phyloP scores from a whole-genome alignment of 352 stramenopile genomes.

The Thalassiosira hispida region DNA sequence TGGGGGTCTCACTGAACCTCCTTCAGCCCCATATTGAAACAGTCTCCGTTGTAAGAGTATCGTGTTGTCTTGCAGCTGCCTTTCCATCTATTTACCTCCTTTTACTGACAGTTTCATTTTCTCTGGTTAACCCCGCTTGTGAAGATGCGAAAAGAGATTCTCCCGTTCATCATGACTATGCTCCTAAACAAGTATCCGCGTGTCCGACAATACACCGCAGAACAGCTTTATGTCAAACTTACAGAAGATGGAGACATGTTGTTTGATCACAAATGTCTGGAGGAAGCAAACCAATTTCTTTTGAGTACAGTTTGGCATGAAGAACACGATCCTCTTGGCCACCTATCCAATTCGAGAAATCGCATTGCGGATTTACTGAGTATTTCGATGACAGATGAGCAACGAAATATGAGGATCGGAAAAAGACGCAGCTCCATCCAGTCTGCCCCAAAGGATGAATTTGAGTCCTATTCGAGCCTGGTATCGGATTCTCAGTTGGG shows the following conservation, averaged over 20 bases:
- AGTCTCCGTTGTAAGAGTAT: constrained; percentile 42
- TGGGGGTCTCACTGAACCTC: constrained; percentile 66
- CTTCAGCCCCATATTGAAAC: constrained; percentile 52
- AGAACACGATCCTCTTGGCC: constrained; percentile 46
- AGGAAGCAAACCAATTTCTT: constrained; percentile 58
- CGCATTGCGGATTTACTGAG: constrained; percentile 59
- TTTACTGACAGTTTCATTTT: constrained; percentile 9
- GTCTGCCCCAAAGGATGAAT: constrained; percentile 50
- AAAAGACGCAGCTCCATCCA: constrained; percentile 18
- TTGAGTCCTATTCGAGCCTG: constrained; percentile 59
- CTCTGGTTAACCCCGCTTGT: constrained; percentile 1
- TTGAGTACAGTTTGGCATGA: constrained; percentile 61
- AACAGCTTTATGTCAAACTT: constrained; percentile 81
- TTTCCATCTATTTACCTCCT: constrained; percentile 14
- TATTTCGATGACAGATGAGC: constrained; percentile 48
- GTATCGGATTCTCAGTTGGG: too few species aligned
- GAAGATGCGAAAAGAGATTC: constrained; percentile 47
- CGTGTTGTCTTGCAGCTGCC: constrained; percentile 12
- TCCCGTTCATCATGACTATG: constrained; percentile 70
- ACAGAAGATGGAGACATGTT: constrained; percentile 60
- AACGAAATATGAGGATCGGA: constrained; percentile 34
- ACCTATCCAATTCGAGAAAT: constrained; percentile 59
- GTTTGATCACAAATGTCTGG: constrained; percentile 37
- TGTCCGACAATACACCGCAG: constrained; percentile 73
- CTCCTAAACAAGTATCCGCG: constrained; percentile 75